Percentiles rank a stretch among this genome's conserved stretches.
Conservation (phyloP, 2,329 filamentous ascomycete genomes). For the Lizonia empirigonia region DNA sequence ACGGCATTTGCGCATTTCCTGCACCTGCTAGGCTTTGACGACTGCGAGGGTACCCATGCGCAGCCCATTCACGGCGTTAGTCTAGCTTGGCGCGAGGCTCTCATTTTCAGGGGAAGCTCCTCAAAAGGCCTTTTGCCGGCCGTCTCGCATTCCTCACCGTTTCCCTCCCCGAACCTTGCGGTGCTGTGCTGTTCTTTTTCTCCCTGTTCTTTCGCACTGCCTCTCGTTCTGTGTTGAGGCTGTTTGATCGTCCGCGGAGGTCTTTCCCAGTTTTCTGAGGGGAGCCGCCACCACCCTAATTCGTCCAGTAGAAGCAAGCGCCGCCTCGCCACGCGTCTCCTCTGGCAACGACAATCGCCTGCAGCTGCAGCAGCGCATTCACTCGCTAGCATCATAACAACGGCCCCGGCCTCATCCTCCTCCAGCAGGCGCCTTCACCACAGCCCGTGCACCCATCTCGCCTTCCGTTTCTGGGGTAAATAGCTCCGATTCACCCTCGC, state of each 20-base stretch:
- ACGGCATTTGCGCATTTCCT: constrained; percentile 24
- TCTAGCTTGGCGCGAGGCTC: constrained; percentile 33
- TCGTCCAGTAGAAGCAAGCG: constrained; percentile 29
- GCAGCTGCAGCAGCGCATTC: constrained; percentile 33
- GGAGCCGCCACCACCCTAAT: constrained; percentile 34
- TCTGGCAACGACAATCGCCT: constrained; percentile 36
- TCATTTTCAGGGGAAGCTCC: constrained; percentile 41
- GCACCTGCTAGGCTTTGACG: constrained; percentile 23
- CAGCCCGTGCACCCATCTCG: constrained; percentile 3
- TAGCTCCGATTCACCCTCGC: constrained; percentile 6
- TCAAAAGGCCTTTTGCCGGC: constrained; percentile 40
- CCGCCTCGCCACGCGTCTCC: constrained; percentile 43
- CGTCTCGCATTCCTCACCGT: constrained; percentile 39
- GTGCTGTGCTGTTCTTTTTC: constrained; percentile 21
- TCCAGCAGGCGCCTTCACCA: constrained; percentile 3
- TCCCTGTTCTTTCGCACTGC: constrained; percentile 31
- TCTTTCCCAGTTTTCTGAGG: constrained; percentile 21
- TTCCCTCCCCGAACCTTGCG: constrained; percentile 28
- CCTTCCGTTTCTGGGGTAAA: constrained; percentile 2
- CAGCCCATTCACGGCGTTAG: constrained; percentile 30
- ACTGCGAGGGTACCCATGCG: constrained; percentile 35
- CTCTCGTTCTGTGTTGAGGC: constrained; percentile 39
- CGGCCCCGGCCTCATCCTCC: constrained; percentile 14
- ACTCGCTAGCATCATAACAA: constrained; percentile 36
- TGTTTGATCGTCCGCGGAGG: constrained; percentile 19